A percentile compares a stretch with the other conserved stretches of the same genome.
phyloP scores from a whole-genome alignment of 495 filamentous ascomycete species.

The Geopyxis carbonaria region DNA sequence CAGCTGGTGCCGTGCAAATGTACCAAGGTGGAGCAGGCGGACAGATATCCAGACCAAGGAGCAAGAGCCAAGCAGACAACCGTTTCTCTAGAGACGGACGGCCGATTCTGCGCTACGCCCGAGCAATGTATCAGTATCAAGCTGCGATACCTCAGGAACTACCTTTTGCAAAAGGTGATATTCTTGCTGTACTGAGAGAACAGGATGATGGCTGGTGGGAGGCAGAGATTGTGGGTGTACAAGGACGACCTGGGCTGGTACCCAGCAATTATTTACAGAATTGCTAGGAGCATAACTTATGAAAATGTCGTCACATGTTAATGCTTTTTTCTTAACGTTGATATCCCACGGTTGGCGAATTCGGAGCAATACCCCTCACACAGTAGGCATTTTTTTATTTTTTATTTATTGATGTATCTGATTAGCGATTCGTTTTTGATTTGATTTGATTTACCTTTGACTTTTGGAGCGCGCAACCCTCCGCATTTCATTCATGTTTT shows the following conservation, averaged over 20 bases:
- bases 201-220: constrained; percentile 99
- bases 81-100: constrained; percentile 70
- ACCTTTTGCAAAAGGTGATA: constrained; percentile 81
- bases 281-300: constrained; percentile 36
- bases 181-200: constrained; percentile 69
- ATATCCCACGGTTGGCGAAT: too few relatives aligned
- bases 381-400: too few relatives aligned
- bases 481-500: too few relatives aligned
- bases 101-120: constrained; percentile 78
- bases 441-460: too few relatives aligned
- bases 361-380: too few relatives aligned
- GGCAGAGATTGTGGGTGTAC: constrained; percentile 72
- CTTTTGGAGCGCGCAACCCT: too few relatives aligned
- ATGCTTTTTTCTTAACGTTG: too few relatives aligned
- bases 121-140: constrained; percentile 84
- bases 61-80: constrained; percentile 66
- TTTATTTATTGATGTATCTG: too few relatives aligned
- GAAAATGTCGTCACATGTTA: too few relatives aligned
- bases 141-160: constrained; percentile 91
- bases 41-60: constrained; percentile 44
- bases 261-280: constrained; percentile 92
- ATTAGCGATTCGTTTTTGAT: too few relatives aligned
- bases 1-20: constrained; percentile 13
- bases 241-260: constrained; percentile 62
- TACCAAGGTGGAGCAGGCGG: constrained; percentile 14